A percentile compares a stretch with the other conserved stretches of the same genome.
phyloP scores from a whole-genome alignment of 345 rosid species.

The Mangifera indica region DNA sequence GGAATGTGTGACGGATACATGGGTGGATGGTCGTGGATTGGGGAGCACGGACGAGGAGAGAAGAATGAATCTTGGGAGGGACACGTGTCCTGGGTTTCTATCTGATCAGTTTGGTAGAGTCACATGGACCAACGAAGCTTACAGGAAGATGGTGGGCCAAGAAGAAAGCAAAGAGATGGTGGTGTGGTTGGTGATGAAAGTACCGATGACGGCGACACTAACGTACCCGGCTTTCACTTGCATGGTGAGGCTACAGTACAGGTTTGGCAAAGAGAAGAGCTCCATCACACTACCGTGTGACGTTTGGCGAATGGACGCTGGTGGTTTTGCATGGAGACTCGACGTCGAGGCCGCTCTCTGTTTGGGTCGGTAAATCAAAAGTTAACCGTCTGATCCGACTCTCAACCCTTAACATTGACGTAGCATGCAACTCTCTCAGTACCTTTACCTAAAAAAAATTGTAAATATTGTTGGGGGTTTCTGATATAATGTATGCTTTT shows the following conservation, averaged over 20 bases:
- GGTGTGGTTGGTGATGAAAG: conserved; percentile 70
- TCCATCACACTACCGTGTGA: conserved; percentile 78
- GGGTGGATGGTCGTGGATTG: conserved; percentile 49
- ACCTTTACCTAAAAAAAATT: neutral
- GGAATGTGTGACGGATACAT: conserved; percentile 70
- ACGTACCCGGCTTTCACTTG: conserved; percentile 61
- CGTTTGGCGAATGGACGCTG: conserved; percentile 73
- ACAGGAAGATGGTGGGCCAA: conserved; percentile 51
- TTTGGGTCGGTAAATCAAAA: conserved; percentile 38
- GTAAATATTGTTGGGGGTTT: neutral
- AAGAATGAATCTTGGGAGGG: conserved; percentile 49
- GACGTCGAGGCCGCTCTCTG: conserved; percentile 76
- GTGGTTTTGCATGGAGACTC: conserved; percentile 87
- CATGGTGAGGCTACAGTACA: conserved; percentile 66
- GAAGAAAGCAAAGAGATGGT: conserved; percentile 34
- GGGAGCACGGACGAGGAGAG: conserved; percentile 62
- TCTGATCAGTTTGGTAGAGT: conserved; percentile 68
- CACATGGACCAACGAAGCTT: conserved; percentile 73
- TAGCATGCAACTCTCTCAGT: neutral
- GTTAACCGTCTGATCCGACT: neutral
- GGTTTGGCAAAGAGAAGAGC: conserved; percentile 46
- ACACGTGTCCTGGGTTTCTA: conserved; percentile 79
- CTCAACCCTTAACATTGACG: conserved; percentile 11
- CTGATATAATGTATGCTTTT: neutral
- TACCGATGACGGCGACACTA: conserved; percentile 27